Evolutionary conservation across 2,329 filamentous ascomycete species (phyloP).

Genomic region (Colletotrichum noveboracense): DNA sequence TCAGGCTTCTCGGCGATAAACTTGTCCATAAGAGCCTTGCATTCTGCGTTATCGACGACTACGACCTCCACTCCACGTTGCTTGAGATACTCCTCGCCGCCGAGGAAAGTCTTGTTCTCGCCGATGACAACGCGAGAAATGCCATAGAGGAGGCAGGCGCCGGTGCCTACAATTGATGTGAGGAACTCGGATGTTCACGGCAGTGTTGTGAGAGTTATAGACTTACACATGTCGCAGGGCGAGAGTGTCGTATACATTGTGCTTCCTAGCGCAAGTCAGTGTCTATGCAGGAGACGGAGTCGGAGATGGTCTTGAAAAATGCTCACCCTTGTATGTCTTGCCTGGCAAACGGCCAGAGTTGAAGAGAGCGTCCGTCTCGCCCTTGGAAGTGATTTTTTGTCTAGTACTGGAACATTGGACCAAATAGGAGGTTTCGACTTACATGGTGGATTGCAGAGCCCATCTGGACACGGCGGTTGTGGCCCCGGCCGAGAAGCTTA

Average conservation of each 20-base stretch:
- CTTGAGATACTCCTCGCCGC: constrained; percentile 74
- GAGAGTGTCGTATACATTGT: constrained; percentile 87
- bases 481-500: constrained; percentile 72
- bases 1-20: constrained; percentile 77
- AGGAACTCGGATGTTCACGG: background rate
- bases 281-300: background rate
- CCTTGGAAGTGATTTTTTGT: constrained; percentile 47
- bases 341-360: constrained; percentile 76
- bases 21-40: constrained; percentile 70
- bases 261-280: constrained; percentile 46
- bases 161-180: constrained; percentile 52
- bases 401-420: too few relatives aligned
- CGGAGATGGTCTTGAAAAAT: background rate
- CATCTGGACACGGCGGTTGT: constrained; percentile 79
- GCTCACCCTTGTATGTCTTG: constrained; percentile 59
- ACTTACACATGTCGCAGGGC: constrained; percentile 76
- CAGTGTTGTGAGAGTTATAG: background rate
- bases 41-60: constrained; percentile 70
- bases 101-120: constrained; percentile 77
- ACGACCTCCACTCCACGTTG: constrained; percentile 74
- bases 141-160: constrained; percentile 78
- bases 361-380: constrained; percentile 77
- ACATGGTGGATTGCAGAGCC: constrained; percentile 76
- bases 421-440: constrained; percentile 25
- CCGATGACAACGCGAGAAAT: constrained; percentile 77